These are phyloP conservation scores for Talaromyces sp. DNA, from an alignment of 2,329 filamentous ascomycete species.

Conservation along the genomic window DNA sequence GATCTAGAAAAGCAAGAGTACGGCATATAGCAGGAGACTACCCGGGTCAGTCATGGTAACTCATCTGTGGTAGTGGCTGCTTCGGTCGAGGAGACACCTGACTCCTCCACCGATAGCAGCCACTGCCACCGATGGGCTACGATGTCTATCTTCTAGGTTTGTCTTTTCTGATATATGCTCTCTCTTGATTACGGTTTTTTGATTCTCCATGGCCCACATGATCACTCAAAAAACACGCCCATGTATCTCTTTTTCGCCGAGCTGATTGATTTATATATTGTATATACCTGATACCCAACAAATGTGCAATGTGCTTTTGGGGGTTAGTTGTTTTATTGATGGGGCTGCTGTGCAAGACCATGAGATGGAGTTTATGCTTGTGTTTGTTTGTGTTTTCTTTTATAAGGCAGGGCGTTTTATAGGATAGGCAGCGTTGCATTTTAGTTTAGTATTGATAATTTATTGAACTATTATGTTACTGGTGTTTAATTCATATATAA, in stretches of 20 bases:
- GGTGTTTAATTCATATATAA: no score
- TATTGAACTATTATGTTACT: not conserved
- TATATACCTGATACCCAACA: not conserved
- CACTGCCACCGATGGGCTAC: slow-evolving; percentile 2
- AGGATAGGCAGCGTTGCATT: not conserved
- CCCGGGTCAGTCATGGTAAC: not conserved
- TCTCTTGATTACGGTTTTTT: not conserved
- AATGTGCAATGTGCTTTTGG: not conserved
- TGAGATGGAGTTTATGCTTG: not conserved
- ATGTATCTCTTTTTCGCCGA: not conserved
- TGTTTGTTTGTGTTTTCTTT: not conserved
- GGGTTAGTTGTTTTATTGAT: not conserved
- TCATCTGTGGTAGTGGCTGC: slow-evolving; percentile 5
- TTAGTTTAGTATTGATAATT: not conserved
- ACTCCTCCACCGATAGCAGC: not conserved
- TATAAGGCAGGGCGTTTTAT: not conserved
- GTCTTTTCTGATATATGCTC: not conserved
- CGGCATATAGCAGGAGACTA: not conserved
- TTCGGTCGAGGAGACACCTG: not conserved
- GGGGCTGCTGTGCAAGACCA: not conserved
- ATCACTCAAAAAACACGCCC: not conserved
- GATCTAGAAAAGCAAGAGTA: not conserved
- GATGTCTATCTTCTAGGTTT: not conserved
- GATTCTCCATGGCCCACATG: not conserved
- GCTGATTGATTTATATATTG: not conserved